Evolutionary conservation across 306 rosid species (phyloP).

Genomic region (Vicia villosa): DNA sequence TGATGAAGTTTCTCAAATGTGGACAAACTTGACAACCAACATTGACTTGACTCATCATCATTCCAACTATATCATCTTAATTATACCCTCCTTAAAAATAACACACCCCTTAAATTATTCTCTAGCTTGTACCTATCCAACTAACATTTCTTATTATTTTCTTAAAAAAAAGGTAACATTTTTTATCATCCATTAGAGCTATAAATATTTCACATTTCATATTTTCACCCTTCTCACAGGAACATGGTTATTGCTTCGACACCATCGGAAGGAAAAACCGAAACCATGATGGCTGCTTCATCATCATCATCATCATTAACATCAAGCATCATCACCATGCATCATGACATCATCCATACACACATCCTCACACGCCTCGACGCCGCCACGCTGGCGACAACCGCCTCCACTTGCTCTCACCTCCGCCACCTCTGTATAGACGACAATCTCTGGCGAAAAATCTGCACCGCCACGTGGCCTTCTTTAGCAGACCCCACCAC

Average conservation of each 20-base stretch:
- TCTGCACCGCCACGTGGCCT: constrained; percentile 70
- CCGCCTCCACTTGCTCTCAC: constrained; percentile 55
- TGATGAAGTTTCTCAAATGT: not conserved
- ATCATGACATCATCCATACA: constrained; percentile 58
- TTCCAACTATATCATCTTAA: not conserved
- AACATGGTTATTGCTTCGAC: not conserved
- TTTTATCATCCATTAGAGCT: not conserved
- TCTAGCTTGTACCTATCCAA: not conserved
- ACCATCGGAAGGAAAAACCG: not conserved
- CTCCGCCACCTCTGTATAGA: constrained; percentile 55
- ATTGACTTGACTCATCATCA: constrained; percentile 8
- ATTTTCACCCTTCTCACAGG: not conserved
- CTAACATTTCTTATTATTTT: not conserved
- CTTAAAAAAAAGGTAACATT: not conserved
- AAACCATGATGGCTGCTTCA: not conserved
- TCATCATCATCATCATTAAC: not conserved
- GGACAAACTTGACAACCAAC: constrained; percentile 2
- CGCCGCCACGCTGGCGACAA: constrained; percentile 60
- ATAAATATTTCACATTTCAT: not conserved
- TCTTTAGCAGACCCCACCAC: constrained; percentile 45
- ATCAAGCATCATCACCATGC: constrained; percentile 49
- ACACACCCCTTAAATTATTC: not conserved
- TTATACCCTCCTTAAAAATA: not conserved
- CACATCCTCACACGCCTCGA: constrained; percentile 80
- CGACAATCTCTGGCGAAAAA: constrained; percentile 63